Percentiles rank a stretch among this genome's conserved stretches.
Evolutionary conservation across 441 rosid species (phyloP).

Genomic region (Pelargonium cotyledonis): DNA sequence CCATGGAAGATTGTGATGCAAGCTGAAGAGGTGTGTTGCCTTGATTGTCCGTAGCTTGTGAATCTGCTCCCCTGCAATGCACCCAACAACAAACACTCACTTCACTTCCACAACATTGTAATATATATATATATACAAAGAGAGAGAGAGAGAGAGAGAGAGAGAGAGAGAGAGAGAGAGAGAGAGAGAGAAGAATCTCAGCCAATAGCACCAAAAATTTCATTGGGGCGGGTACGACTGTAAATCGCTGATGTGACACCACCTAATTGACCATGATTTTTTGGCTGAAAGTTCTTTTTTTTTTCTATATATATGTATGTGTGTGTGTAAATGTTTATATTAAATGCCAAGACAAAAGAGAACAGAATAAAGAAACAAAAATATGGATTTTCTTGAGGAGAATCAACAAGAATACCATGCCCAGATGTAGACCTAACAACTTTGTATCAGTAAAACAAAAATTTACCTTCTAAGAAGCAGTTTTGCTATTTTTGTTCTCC

Average conservation of each 20-base stretch:
- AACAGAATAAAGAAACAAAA: background rate
- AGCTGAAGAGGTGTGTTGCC: slow-evolving; percentile 62
- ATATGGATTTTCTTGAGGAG: background rate
- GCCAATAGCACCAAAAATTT: too few relatives aligned
- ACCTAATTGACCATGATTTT: too few relatives aligned
- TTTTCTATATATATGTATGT: too few relatives aligned
- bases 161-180: too few relatives aligned
- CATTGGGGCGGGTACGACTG: too few relatives aligned
- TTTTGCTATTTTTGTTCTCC: slow-evolving; percentile 62
- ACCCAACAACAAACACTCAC: background rate
- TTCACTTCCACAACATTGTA: background rate
- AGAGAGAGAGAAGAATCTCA: too few relatives aligned
- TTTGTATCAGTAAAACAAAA: background rate
- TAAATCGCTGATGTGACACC: too few relatives aligned
- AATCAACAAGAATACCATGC: background rate
- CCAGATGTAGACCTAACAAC: background rate
- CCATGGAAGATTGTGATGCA: slow-evolving; percentile 51
- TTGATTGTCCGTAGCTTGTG: slow-evolving; percentile 47
- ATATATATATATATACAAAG: too few relatives aligned
- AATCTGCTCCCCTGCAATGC: slow-evolving; percentile 83
- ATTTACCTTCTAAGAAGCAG: slow-evolving; percentile 77
- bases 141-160: too few relatives aligned
- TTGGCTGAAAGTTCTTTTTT: too few relatives aligned
- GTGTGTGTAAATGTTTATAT: too few relatives aligned
- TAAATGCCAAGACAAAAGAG: background rate